A percentile compares a stretch with the other conserved stretches of the same genome.
Conservation (phyloP, 305 asterid species). For the Vinca major region DNA sequence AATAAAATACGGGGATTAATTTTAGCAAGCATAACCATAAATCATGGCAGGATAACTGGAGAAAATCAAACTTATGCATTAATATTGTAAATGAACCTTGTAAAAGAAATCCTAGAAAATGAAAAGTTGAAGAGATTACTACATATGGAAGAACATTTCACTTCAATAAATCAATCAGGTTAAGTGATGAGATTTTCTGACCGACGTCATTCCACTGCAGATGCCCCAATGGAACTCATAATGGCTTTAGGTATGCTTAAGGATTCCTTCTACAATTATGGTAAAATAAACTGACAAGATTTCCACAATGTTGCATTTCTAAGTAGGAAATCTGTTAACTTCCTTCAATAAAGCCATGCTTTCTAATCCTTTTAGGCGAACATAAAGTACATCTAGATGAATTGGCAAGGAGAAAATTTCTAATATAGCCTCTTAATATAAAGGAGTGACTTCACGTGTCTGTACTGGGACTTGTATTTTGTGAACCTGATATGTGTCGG, state of each 20-base stretch:
- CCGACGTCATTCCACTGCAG: not conserved
- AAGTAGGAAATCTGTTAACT: not conserved
- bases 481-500: not conserved
- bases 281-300: not conserved
- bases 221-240: not conserved
- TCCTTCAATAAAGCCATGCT: not conserved
- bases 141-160: not conserved
- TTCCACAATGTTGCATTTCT: not conserved
- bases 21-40: not conserved
- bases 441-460: not conserved
- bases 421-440: not conserved
- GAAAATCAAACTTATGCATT: not conserved
- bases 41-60: not conserved
- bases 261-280: not conserved
- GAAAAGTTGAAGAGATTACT: not conserved
- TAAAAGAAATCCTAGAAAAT: not conserved
- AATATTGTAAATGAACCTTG: not conserved
- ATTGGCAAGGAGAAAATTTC: not conserved
- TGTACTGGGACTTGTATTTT: not conserved
- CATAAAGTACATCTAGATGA: not conserved
- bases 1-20: conserved; percentile 7
- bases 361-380: not conserved
- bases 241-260: not conserved
- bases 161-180: not conserved
- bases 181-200: not conserved